Conservation (phyloP, 441 rosid genomes). For the Croton setiger region DNA sequence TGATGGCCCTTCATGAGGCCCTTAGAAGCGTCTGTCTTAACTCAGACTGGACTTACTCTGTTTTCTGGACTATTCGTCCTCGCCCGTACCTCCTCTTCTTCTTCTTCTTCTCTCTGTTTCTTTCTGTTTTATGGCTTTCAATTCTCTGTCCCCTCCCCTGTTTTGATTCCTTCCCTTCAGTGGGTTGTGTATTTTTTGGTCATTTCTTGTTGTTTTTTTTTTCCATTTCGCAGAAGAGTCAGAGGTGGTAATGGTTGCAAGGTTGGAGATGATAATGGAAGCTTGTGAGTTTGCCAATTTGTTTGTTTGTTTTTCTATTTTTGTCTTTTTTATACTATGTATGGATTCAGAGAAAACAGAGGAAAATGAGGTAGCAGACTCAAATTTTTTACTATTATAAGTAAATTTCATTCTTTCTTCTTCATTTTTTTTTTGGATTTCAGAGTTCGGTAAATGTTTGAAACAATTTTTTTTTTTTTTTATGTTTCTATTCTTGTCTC, state of each 20-base stretch:
- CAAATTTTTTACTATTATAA: not conserved
- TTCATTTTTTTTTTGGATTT: not conserved
- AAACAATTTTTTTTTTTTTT: not conserved
- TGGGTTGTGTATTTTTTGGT: slow-evolving; percentile 18
- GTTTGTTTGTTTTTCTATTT: not conserved
- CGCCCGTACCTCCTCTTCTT: slow-evolving; percentile 62
- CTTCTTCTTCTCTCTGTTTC: not conserved
- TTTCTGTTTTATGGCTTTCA: slow-evolving; percentile 15
- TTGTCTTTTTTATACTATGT: slow-evolving; percentile 11
- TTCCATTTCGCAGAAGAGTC: slow-evolving; percentile 62
- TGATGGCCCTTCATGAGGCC: slow-evolving; percentile 99
- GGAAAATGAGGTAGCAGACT: slow-evolving; percentile 5
- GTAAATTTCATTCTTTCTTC: not conserved
- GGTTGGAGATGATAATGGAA: slow-evolving; percentile 96
- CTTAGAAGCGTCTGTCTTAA: slow-evolving; percentile 94
- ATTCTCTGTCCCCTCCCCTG: slow-evolving; percentile 11
- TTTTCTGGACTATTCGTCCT: slow-evolving; percentile 99
- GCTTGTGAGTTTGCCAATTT: slow-evolving; percentile 63
- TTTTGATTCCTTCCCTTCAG: slow-evolving; percentile 31
- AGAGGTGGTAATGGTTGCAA: slow-evolving; percentile 98
- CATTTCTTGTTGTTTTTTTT: not conserved
- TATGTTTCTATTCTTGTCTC: not conserved
- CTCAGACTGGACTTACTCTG: slow-evolving; percentile 99
- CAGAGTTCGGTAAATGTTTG: not conserved
- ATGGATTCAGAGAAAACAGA: slow-evolving; percentile 25